Base-by-base conservation (phyloP, 768 basidiomycete species). In the Mycena leptocephala region DNA sequence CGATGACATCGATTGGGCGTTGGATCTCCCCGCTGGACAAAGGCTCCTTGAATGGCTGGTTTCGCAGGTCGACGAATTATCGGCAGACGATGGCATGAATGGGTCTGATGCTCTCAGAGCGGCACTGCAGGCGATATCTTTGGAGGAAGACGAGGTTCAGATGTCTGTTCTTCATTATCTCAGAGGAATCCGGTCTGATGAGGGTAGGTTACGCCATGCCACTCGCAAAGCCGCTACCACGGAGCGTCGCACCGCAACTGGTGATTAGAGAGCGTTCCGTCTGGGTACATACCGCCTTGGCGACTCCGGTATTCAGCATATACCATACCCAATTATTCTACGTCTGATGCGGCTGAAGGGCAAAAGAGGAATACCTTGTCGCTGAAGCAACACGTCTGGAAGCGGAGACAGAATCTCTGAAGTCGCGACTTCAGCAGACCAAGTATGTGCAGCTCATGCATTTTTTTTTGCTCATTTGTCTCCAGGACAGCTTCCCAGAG, bases 41-140 rank as follows among this genome's bases (percentile, higher is more conserved):
- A 63, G 62, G 32, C 75, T 88, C 14, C 48, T 88, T 26, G 78
- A 85, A 33, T 85, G 85, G 84, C 73, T 88, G 16, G 82, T 81
- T 9, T 78, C 70, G 24, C 87, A 87, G 72, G 70, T 63, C 48
- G 28, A 76, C n/a, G 16, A 33, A 33, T 68, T 81, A 16, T 35
- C 56, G 8, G 72, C 58, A n/a, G 78, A 78, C 39, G 68, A 53
- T 35, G 74, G 63, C n/a, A 76, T 53, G 65, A 46, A 35, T 10
- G 32, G 8, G 39, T 70, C n/a, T 6, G 59, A 71, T 22, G 22
- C 43, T 26, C 18, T 28, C 39, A 61, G 75, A 59, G 81, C 78
- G 22, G 76, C 81, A 8, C 59, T 87, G n/a, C 70, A 79, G 5
- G 70, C 80, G 28, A 83, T 86, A 63, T 82, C 84, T 4, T 70